A percentile compares a stretch with the other conserved stretches of the same genome.
phyloP scores from a whole-genome alignment of 331 rosid species.

The Arachis monticola region DNA sequence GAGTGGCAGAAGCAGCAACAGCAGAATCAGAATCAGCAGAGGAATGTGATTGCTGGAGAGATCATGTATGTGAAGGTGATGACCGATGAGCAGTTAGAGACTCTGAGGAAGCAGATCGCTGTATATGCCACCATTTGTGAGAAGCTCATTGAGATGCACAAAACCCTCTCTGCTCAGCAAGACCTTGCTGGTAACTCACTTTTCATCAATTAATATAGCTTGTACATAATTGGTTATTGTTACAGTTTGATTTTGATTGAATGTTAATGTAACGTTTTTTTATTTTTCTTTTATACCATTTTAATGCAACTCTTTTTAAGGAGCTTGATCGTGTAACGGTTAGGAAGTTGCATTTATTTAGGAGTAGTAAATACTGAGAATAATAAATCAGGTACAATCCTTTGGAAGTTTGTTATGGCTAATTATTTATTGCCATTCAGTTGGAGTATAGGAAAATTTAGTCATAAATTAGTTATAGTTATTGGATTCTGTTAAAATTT shows the following conservation, averaged over 20 bases:
- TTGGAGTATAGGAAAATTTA: neutral
- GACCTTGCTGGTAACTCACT: constrained; percentile 56
- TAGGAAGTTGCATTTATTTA: neutral
- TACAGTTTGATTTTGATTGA: no score
- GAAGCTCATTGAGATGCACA: constrained; percentile 78
- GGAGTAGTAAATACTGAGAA: neutral
- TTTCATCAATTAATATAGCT: neutral
- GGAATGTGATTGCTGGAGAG: constrained; percentile 27
- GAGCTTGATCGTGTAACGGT: neutral
- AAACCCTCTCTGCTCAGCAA: constrained; percentile 65
- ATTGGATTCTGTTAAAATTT: neutral
- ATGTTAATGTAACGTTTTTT: no score
- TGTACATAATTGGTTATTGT: no score
- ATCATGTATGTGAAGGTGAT: constrained; percentile 75
- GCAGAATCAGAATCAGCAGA: constrained; percentile 33
- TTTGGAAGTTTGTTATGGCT: neutral
- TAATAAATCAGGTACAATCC: no score
- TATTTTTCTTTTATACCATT: no score
- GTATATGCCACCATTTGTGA: constrained; percentile 80
- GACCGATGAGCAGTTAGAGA: constrained; percentile 93
- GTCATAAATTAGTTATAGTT: neutral
- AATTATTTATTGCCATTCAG: neutral
- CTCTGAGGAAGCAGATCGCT: constrained; percentile 84
- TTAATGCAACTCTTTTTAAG: no score
- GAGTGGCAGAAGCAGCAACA: constrained; percentile 49